Evolutionary conservation across 768 basidiomycete genomes (phyloP).

Genomic region (Lentinula boryana): DNA sequence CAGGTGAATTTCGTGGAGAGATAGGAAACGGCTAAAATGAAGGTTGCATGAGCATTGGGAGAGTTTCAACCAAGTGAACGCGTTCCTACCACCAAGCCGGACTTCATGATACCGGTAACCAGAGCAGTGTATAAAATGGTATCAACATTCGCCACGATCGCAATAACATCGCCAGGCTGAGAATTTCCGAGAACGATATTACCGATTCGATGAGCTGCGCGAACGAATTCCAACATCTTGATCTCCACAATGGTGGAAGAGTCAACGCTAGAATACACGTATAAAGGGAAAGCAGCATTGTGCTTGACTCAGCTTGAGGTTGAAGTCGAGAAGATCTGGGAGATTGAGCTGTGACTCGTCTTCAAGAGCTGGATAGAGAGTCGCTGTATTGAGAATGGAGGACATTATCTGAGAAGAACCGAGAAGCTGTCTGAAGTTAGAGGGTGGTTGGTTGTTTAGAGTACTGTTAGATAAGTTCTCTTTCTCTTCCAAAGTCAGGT

Average conservation of each 20-base stretch:
- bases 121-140: constrained; percentile 21
- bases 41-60: neutral
- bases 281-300: constrained; percentile 26
- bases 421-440: neutral
- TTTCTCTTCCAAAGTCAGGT: neutral
- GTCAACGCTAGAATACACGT: constrained; percentile 19
- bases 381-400: neutral
- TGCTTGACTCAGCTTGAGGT: no score
- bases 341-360: constrained; percentile 14
- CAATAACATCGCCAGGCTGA: constrained; percentile 19
- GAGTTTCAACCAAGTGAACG: constrained; percentile 9
- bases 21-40: constrained; percentile 26
- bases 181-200: constrained; percentile 14
- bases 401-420: neutral
- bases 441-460: neutral
- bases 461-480: neutral
- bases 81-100: constrained; percentile 23
- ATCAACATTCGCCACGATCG: constrained; percentile 25
- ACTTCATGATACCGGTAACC: constrained; percentile 18
- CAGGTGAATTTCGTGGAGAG: constrained; percentile 28
- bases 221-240: constrained; percentile 18
- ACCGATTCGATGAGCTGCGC: constrained; percentile 23
- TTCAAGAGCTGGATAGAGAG: neutral
- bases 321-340: constrained; percentile 26
- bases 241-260: constrained; percentile 15